phyloP scores from a whole-genome alignment of 805 yeast species.

The Candida manassasensis region DNA sequence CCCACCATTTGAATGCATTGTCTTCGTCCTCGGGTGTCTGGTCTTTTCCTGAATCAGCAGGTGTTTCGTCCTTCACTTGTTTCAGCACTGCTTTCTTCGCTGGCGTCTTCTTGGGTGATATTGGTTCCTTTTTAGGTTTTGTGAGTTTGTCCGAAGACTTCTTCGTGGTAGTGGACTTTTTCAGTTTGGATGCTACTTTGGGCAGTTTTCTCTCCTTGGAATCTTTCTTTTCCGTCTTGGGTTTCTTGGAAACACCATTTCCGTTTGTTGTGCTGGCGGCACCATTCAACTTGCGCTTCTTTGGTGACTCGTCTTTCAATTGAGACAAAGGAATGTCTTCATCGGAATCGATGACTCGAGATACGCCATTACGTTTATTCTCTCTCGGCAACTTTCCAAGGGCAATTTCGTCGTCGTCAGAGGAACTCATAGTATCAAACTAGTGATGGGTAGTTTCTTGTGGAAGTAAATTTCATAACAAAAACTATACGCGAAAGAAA shows the following conservation, averaged over 20 bases:
- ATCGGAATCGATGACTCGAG: conserved; percentile 6
- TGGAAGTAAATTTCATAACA: too few relatives aligned
- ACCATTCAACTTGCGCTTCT: background rate
- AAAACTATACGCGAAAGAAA: too few relatives aligned
- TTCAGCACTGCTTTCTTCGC: background rate
- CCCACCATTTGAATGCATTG: conserved; percentile 82
- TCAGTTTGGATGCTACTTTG: background rate
- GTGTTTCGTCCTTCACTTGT: conserved; percentile 7
- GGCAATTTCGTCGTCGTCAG: conserved; percentile 19
- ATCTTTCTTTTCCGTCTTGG: conserved; percentile 8
- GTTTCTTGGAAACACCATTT: conserved; percentile 2
- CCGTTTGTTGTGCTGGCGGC: background rate
- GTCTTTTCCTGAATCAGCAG: conserved; percentile 2
- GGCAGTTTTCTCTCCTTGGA: conserved; percentile 11
- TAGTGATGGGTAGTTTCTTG: too few relatives aligned
- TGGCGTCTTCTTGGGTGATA: conserved; percentile 1
- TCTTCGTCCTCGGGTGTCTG: conserved; percentile 36
- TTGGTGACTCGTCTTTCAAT: conserved; percentile 1
- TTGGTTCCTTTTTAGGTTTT: conserved; percentile 4
- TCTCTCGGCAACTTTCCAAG: conserved; percentile 13
- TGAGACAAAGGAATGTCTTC: conserved; percentile 14
- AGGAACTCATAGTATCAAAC: conserved; percentile 15
- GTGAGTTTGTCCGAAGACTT: background rate
- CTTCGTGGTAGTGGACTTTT: background rate
- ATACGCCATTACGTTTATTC: background rate